These are phyloP conservation scores for Hypoxylon subgilvum DNA, from an alignment of 495 filamentous ascomycete genomes.

Conservation along the genomic window DNA sequence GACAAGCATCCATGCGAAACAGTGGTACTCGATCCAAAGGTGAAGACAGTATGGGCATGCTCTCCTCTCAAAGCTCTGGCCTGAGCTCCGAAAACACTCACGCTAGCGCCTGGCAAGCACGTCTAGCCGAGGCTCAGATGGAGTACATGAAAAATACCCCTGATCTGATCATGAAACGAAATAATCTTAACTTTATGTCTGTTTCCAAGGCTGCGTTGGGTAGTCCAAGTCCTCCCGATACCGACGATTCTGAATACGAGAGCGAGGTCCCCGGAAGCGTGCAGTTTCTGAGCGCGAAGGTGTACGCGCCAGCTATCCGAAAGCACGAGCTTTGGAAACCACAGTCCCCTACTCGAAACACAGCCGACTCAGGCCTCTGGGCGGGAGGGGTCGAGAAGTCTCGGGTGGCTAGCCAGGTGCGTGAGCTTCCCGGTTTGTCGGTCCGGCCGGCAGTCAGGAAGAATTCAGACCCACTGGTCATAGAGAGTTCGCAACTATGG, in stretches of 20 bases:
- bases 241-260: constrained; percentile 46
- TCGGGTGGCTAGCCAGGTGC: constrained; percentile 18
- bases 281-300: background rate
- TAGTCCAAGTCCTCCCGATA: constrained; percentile 59
- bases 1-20: constrained; percentile 38
- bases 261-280: background rate
- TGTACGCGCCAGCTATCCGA: background rate
- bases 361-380: constrained; percentile 31
- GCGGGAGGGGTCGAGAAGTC: constrained; percentile 3
- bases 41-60: constrained; percentile 31
- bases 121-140: constrained; percentile 49
- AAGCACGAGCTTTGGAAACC: constrained; percentile 29
- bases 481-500: constrained; percentile 51
- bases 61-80: constrained; percentile 32
- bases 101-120: constrained; percentile 43
- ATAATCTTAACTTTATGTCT: constrained; percentile 48
- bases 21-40: constrained; percentile 25
- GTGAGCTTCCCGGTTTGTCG: constrained; percentile 37
- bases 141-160: constrained; percentile 52
- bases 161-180: constrained; percentile 44
- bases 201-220: constrained; percentile 50
- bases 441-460: constrained; percentile 45
- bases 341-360: constrained; percentile 4
- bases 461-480: constrained; percentile 37
- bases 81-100: constrained; percentile 39